Conservation (phyloP, 495 filamentous ascomycete genomes). For the Talaromyces stipitatus region DNA sequence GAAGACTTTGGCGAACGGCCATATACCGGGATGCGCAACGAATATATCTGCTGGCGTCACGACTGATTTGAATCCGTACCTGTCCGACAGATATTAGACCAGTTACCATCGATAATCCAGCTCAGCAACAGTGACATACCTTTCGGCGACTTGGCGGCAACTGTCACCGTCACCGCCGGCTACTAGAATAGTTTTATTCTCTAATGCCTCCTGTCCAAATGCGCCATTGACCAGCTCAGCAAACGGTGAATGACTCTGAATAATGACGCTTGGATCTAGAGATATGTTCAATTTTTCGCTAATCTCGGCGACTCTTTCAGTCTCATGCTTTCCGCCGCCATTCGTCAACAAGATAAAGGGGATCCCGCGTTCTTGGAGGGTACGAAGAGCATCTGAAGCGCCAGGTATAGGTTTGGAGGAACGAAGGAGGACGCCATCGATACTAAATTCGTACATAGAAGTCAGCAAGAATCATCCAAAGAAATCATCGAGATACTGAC, state of each 20-base stretch:
- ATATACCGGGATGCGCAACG: slow-evolving; percentile 61
- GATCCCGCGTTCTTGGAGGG: slow-evolving; percentile 62
- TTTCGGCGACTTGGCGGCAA: slow-evolving; percentile 67
- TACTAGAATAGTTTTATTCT: slow-evolving; percentile 71
- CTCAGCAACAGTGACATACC: slow-evolving; percentile 17
- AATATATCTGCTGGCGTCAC: slow-evolving; percentile 81
- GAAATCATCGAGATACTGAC: slow-evolving; percentile 38
- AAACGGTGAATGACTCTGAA: slow-evolving; percentile 84
- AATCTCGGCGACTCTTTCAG: slow-evolving; percentile 61
- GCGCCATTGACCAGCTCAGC: slow-evolving; percentile 41
- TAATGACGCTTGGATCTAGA: slow-evolving; percentile 57
- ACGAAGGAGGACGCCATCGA: slow-evolving; percentile 94
- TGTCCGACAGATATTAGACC: slow-evolving; percentile 6
- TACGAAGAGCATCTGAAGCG: slow-evolving; percentile 64
- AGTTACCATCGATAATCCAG: background rate
- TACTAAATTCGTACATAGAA: slow-evolving; percentile 42
- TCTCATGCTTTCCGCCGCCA: slow-evolving; percentile 75
- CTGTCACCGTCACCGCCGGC: slow-evolving; percentile 72
- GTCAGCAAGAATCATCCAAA: slow-evolving; percentile 1
- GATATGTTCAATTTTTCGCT: slow-evolving; percentile 52
- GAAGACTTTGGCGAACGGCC: slow-evolving; percentile 68
- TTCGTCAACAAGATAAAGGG: slow-evolving; percentile 87
- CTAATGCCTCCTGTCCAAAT: slow-evolving; percentile 31
- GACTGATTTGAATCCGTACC: slow-evolving; percentile 81
- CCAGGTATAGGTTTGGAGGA: slow-evolving; percentile 71